Percentiles rank a stretch among this genome's conserved stretches.
Conservation (phyloP, 2,329 filamentous ascomycete genomes). For the Lithohypha guttulata region DNA sequence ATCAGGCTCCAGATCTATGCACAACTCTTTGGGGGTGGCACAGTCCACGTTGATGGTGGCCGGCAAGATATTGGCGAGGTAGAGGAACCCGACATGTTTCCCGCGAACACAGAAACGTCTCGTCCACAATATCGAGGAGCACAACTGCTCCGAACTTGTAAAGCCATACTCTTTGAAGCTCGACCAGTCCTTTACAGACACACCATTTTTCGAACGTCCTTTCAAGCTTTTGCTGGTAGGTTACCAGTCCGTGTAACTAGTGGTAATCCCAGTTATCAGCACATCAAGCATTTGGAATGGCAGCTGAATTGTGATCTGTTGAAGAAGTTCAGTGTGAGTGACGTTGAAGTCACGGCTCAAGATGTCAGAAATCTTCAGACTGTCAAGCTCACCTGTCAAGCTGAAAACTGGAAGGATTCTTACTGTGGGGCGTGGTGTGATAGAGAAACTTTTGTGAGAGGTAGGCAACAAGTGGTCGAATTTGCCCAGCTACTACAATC, state of each 20-base stretch:
- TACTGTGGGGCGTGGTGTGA: constrained; percentile 20
- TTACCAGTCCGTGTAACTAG: constrained; percentile 13
- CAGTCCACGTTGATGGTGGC: constrained; percentile 11
- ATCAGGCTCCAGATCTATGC: constrained; percentile 41
- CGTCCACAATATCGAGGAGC: constrained; percentile 10
- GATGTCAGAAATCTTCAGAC: constrained; percentile 11
- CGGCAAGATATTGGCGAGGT: constrained; percentile 10
- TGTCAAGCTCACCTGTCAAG: constrained; percentile 17
- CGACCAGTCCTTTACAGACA: constrained; percentile 18
- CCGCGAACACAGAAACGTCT: constrained; percentile 6
- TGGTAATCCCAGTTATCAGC: constrained; percentile 10
- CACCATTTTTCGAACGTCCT: constrained; percentile 16
- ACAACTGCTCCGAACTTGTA: constrained; percentile 17
- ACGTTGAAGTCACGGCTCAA: constrained; percentile 9
- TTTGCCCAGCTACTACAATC: constrained; percentile 15
- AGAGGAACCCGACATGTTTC: constrained; percentile 13
- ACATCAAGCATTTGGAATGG: constrained; percentile 18
- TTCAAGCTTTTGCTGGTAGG: constrained; percentile 15
- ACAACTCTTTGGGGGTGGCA: constrained; percentile 28
- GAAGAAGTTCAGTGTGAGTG: constrained; percentile 14
- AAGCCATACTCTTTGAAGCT: constrained; percentile 15
- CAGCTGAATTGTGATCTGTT: constrained; percentile 20
- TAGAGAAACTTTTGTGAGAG: constrained; percentile 16
- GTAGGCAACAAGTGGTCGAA: constrained; percentile 13
- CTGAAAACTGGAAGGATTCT: constrained; percentile 17